Percentiles rank a stretch among this genome's conserved stretches.
Conservation (phyloP, 805 yeast genomes). For the Candida cerambycidarum region DNA sequence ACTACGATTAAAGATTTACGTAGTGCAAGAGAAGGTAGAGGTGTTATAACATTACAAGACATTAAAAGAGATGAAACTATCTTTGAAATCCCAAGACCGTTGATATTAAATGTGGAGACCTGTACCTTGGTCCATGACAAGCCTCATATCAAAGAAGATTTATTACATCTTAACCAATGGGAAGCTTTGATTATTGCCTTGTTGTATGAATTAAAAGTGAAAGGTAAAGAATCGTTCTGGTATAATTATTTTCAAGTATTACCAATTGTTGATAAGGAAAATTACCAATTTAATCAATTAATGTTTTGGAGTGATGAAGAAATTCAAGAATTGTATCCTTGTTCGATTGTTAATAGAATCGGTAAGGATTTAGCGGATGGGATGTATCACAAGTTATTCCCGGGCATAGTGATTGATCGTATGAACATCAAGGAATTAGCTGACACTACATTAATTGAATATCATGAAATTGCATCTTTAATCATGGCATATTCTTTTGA, state of each 20-base stretch:
- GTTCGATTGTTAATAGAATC: constrained; percentile 64
- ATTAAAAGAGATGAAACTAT: constrained; percentile 62
- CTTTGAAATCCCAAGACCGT: constrained; percentile 64
- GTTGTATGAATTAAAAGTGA: constrained; percentile 53
- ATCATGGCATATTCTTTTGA: constrained; percentile 93
- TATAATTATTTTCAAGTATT: constrained; percentile 66
- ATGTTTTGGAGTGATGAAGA: constrained; percentile 80
- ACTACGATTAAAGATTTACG: constrained; percentile 64
- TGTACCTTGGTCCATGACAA: constrained; percentile 41
- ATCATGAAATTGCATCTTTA: constrained; percentile 70
- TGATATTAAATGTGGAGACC: constrained; percentile 59
- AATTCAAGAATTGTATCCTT: constrained; percentile 58
- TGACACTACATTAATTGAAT: constrained; percentile 50
- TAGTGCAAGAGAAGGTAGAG: constrained; percentile 67
- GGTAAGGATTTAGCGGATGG: constrained; percentile 68
- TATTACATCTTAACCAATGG: constrained; percentile 65
- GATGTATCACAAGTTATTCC: constrained; percentile 51
- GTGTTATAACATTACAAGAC: constrained; percentile 62
- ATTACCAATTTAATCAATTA: constrained; percentile 54
- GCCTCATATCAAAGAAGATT: constrained; percentile 30
- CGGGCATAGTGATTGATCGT: constrained; percentile 30
- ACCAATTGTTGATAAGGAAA: constrained; percentile 46
- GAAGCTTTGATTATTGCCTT: constrained; percentile 69
- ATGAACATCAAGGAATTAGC: constrained; percentile 33
- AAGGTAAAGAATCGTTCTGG: constrained; percentile 59